Percentiles rank a stretch among this genome's conserved stretches.
Conservation (phyloP, 306 rosid genomes). For the Astragalus glycyphyllos region DNA sequence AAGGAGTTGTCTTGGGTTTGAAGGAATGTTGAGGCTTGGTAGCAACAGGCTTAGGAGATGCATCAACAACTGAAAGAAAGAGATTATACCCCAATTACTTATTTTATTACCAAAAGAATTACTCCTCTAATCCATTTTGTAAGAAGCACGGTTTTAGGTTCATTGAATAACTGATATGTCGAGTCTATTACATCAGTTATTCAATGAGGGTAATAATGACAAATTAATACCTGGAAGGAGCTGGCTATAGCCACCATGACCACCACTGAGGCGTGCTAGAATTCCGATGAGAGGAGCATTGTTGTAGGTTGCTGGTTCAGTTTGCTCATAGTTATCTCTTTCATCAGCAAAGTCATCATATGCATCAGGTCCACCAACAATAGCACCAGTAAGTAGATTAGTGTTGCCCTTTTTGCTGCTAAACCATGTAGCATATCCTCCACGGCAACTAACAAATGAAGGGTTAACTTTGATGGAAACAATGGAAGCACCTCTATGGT, state of each 20-base stretch:
- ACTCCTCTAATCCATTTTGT: not conserved
- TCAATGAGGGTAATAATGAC: not conserved
- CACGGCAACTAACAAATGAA: conserved; percentile 83
- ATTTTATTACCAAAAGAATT: not conserved
- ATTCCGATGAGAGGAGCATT: conserved; percentile 95
- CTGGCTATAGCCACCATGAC: conserved; percentile 73
- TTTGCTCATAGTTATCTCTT: conserved; percentile 93
- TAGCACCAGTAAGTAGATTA: conserved; percentile 81
- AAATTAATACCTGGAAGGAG: conserved; percentile 82
- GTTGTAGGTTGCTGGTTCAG: conserved; percentile 99
- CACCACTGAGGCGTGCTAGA: conserved; percentile 77
- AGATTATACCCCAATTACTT: conserved; percentile 9
- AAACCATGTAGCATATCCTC: conserved; percentile 95
- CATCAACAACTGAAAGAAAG: conserved; percentile 60
- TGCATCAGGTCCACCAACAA: conserved; percentile 99
- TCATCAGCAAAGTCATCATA: conserved; percentile 95
- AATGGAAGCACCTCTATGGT: conserved; percentile 95
- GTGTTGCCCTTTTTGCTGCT: conserved; percentile 79
- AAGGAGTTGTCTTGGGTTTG: conserved; percentile 59
- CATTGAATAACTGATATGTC: too few relatives aligned
- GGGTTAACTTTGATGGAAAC: conserved; percentile 81
- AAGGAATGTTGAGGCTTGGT: conserved; percentile 58
- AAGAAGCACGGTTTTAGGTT: too few relatives aligned
- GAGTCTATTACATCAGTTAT: too few relatives aligned
- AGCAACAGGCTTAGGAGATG: conserved; percentile 52